These are phyloP conservation scores for Macroventuria anomochaeta DNA, from an alignment of 2,329 filamentous ascomycete genomes.

Conservation along the genomic window DNA sequence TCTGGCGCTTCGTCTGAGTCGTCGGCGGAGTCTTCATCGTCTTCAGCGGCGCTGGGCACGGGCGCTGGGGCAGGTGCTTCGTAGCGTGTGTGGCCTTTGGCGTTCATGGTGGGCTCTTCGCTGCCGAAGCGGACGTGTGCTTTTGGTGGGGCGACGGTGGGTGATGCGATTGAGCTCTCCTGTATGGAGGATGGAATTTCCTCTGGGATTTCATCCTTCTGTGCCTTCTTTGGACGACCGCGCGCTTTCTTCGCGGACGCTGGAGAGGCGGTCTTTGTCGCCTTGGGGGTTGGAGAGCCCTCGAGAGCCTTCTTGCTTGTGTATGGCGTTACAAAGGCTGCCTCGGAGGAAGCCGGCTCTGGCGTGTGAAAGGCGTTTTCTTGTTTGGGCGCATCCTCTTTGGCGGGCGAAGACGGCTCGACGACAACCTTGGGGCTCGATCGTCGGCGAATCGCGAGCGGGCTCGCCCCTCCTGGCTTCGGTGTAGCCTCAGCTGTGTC, in stretches of 20 bases:
- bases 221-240: constrained; percentile 23
- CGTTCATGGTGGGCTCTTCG: constrained; percentile 39
- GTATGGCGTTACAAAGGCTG: constrained; percentile 34
- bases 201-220: constrained; percentile 19
- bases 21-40: constrained; percentile 35
- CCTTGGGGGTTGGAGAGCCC: constrained; percentile 36
- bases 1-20: constrained; percentile 51
- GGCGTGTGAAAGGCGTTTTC: constrained; percentile 34
- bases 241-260: constrained; percentile 25
- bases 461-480: constrained; percentile 15
- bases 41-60: constrained; percentile 1
- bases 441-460: constrained; percentile 29
- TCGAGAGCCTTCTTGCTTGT: constrained; percentile 26
- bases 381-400: constrained; percentile 23
- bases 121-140: constrained; percentile 45
- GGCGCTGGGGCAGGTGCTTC: constrained; percentile 10
- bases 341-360: constrained; percentile 23
- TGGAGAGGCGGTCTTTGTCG: constrained; percentile 21
- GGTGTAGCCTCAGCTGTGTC: constrained; percentile 23
- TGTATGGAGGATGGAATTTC: constrained; percentile 40
- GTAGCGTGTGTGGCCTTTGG: constrained; percentile 24
- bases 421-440: constrained; percentile 35
- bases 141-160: constrained; percentile 23
- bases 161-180: constrained; percentile 31
- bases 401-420: constrained; percentile 20